These are phyloP conservation scores for Ophioceras dolichostomum DNA, from an alignment of 2,329 filamentous ascomycete genomes.

Conservation along the genomic window DNA sequence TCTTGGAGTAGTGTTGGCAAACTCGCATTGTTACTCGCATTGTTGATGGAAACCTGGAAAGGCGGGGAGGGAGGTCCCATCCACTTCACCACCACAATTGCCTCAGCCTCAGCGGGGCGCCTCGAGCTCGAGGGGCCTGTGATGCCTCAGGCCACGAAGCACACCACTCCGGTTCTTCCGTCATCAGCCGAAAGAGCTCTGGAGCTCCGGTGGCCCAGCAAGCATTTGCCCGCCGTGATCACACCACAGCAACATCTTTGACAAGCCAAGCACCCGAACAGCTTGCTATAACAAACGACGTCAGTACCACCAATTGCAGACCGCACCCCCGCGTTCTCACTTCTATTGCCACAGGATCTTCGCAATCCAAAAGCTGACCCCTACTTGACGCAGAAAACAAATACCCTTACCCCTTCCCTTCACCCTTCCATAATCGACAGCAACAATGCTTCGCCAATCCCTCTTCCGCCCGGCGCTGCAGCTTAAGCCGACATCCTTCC, in stretches of 20 bases:
- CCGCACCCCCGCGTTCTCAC: too few relatives aligned
- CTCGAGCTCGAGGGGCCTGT: too few relatives aligned
- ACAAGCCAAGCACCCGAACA: background rate
- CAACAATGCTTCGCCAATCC: conserved; percentile 57
- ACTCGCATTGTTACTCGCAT: too few relatives aligned
- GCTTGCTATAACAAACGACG: background rate
- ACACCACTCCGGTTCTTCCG: background rate
- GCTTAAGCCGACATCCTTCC: conserved; percentile 26
- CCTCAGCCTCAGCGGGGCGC: too few relatives aligned
- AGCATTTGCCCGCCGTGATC: background rate
- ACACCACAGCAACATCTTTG: background rate
- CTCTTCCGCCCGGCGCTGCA: conserved; percentile 40
- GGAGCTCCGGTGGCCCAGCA: background rate
- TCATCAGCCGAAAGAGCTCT: conserved; percentile 1
- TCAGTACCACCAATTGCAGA: too few relatives aligned
- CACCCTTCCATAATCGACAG: conserved; percentile 4
- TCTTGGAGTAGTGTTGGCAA: too few relatives aligned
- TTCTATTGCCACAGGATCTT: too few relatives aligned
- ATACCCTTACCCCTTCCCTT: too few relatives aligned
- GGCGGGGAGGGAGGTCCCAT: too few relatives aligned
- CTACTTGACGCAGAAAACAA: too few relatives aligned
- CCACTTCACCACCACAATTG: background rate
- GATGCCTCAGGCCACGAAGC: background rate
- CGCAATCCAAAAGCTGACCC: too few relatives aligned
- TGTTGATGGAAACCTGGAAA: too few relatives aligned